These are phyloP conservation scores for Vitis rupestris DNA, from an alignment of 164 flowering plant genomes.

Conservation along the genomic window DNA sequence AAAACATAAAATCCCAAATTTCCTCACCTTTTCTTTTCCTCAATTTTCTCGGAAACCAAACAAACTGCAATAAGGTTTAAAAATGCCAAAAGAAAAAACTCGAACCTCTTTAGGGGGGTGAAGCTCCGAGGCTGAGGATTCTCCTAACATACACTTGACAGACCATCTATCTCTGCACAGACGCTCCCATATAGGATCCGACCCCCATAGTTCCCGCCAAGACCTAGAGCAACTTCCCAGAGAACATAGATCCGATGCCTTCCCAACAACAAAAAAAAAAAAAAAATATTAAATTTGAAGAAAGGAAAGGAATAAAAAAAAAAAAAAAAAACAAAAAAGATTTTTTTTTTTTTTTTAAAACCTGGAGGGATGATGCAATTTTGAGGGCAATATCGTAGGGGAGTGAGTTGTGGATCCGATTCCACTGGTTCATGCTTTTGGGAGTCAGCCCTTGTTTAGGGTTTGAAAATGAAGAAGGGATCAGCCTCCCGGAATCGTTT, in stretches of 20 bases:
- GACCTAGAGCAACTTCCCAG: constrained; percentile 70
- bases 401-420: constrained; percentile 22
- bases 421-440: constrained; percentile 12
- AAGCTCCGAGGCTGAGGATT: constrained; percentile 11
- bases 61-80: not conserved
- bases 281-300: not conserved
- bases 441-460: constrained; percentile 37
- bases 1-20: no score
- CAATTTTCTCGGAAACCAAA: no score
- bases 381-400: constrained; percentile 65
- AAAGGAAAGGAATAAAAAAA: constrained; percentile 5
- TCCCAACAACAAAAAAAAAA: constrained; percentile 3
- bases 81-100: not conserved
- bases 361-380: constrained; percentile 61
- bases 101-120: constrained; percentile 2
- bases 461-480: constrained; percentile 78
- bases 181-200: constrained; percentile 67
- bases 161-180: constrained; percentile 71
- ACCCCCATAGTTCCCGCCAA: constrained; percentile 66
- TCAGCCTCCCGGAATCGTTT: constrained; percentile 10
- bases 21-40: no score
- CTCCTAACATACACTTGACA: constrained; percentile 8
- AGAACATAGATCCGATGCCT: constrained; percentile 66
- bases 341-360: not conserved
- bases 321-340: constrained; percentile 2